A percentile compares a stretch with the other conserved stretches of the same genome.
phyloP scores from a whole-genome alignment of 1,284 basidiomycete species.

The Heimioporus punctisporus region DNA sequence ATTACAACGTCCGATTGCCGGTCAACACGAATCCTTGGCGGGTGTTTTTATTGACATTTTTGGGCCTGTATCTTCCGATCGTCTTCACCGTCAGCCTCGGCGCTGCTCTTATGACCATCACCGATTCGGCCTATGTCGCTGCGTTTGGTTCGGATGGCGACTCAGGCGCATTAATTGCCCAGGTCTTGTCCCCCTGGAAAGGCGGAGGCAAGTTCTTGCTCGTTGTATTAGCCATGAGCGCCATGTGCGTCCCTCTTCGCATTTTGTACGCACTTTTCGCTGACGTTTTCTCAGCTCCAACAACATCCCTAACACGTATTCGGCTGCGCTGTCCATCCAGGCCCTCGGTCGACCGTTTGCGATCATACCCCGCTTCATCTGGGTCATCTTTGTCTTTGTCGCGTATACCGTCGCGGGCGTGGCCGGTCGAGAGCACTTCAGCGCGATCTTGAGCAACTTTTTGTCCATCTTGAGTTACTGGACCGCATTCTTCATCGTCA shows the following conservation, averaged over 20 bases:
- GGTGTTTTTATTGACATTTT: slow-evolving; percentile 57
- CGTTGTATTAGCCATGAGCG: too few relatives aligned
- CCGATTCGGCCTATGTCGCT: too few relatives aligned
- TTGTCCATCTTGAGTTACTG: slow-evolving; percentile 66
- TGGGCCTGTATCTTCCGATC: slow-evolving; percentile 58
- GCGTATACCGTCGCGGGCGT: slow-evolving; percentile 63
- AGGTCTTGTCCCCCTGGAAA: too few relatives aligned
- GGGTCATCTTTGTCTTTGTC: slow-evolving; percentile 55
- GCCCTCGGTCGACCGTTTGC: slow-evolving; percentile 55
- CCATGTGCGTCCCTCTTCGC: too few relatives aligned
- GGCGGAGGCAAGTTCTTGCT: too few relatives aligned
- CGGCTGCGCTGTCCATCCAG: slow-evolving; percentile 57
- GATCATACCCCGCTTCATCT: slow-evolving; percentile 60
- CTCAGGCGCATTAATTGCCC: too few relatives aligned
- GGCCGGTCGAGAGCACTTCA: slow-evolving; percentile 63
- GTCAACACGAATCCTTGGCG: slow-evolving; percentile 44
- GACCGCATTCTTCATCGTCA: slow-evolving; percentile 61
- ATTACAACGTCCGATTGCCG: slow-evolving; percentile 58
- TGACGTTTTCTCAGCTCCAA: slow-evolving; percentile 42
- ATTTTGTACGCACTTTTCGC: too few relatives aligned
- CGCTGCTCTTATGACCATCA: too few relatives aligned
- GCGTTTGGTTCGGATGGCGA: too few relatives aligned
- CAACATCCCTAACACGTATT: slow-evolving; percentile 64
- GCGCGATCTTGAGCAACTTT: slow-evolving; percentile 55
- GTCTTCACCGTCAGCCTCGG: slow-evolving; percentile 45